Percentiles rank a stretch among this genome's conserved stretches.
Conservation (phyloP, 768 basidiomycete genomes). For the Galerina marginata region DNA sequence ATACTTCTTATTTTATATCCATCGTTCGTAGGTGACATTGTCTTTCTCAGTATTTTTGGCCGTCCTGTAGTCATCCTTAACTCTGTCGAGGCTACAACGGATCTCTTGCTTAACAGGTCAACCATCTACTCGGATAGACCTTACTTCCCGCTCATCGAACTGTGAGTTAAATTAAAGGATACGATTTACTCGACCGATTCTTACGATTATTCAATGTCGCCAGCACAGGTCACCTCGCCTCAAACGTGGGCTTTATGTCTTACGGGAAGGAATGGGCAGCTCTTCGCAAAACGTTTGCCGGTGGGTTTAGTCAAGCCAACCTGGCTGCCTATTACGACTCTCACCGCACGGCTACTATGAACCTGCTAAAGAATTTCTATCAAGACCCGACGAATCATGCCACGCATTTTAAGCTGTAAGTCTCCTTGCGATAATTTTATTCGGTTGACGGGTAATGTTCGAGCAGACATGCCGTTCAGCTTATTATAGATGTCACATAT, state of each 20-base stretch:
- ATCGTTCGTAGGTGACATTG: neutral
- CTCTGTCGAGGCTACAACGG: conserved; percentile 3
- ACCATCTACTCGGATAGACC: conserved; percentile 8
- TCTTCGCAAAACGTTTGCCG: conserved; percentile 2
- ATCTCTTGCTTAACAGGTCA: conserved; percentile 2
- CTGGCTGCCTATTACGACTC: conserved; percentile 8
- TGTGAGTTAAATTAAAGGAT: neutral
- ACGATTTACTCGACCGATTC: too few relatives aligned
- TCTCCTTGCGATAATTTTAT: neutral
- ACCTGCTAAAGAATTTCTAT: neutral
- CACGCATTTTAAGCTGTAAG: conserved; percentile 7
- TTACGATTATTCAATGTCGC: neutral
- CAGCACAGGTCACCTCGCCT: conserved; percentile 3
- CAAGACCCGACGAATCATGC: neutral
- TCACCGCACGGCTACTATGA: conserved; percentile 5
- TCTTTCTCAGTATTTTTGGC: conserved; percentile 8
- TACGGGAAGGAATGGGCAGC: conserved; percentile 5
- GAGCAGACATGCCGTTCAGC: conserved; percentile 8
- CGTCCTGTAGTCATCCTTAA: conserved; percentile 9
- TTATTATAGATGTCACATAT: conserved; percentile 7
- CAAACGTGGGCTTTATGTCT: conserved; percentile 7
- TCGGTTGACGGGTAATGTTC: neutral
- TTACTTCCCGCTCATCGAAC: conserved; percentile 1
- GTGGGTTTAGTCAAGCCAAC: neutral
- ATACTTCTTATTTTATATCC: neutral